phyloP scores from a whole-genome alignment of 164 flowering plant genomes.

The Dillenia turbinata region DNA sequence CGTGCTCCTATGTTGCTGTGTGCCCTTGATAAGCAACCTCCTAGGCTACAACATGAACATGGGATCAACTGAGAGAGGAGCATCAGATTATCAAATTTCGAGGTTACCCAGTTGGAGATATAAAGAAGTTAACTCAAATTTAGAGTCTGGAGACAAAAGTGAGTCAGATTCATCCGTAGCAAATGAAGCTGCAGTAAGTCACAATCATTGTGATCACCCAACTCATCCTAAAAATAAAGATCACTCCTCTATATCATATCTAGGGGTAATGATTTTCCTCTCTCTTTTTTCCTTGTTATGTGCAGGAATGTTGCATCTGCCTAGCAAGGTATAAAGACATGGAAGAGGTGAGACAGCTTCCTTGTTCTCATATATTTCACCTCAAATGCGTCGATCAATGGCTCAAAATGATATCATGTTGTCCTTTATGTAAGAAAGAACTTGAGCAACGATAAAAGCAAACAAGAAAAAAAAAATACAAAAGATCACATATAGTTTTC shows the following conservation, averaged over 20 bases:
- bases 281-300: slow-evolving; percentile 6
- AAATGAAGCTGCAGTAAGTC: slow-evolving; percentile 49
- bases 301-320: slow-evolving; percentile 95
- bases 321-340: slow-evolving; percentile 73
- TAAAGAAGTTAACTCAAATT: slow-evolving; percentile 30
- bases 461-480: slow-evolving; percentile 1
- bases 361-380: slow-evolving; percentile 86
- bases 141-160: slow-evolving; percentile 27
- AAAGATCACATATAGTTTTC: neutral
- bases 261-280: neutral
- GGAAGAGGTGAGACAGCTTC: slow-evolving; percentile 84
- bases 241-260: neutral
- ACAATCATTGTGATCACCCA: neutral
- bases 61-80: slow-evolving; percentile 67
- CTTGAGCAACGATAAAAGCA: slow-evolving; percentile 30
- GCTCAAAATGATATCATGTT: slow-evolving; percentile 83
- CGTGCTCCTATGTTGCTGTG: slow-evolving; percentile 73
- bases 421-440: slow-evolving; percentile 90
- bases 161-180: slow-evolving; percentile 20
- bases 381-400: slow-evolving; percentile 91
- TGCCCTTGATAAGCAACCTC: slow-evolving; percentile 65
- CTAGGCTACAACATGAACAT: slow-evolving; percentile 89
- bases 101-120: slow-evolving; percentile 65
- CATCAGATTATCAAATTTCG: slow-evolving; percentile 81
- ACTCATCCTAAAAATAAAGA: neutral